Conservation (phyloP, 139 green algal genomes). For the Picochlorum sp. region DNA sequence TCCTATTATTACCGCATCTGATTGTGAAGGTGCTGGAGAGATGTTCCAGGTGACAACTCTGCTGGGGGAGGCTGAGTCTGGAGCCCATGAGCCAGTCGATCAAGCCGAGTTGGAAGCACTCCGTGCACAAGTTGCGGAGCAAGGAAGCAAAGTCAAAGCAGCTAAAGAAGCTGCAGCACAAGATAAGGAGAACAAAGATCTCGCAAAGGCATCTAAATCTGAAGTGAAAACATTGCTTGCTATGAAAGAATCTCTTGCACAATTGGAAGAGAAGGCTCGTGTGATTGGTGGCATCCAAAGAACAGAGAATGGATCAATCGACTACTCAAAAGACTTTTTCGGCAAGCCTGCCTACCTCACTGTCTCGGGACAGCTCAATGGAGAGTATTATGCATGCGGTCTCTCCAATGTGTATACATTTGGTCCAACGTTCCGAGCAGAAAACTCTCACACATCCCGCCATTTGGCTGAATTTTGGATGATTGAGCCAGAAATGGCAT, state of each 20-base stretch:
- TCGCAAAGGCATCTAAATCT: slow-evolving; percentile 17
- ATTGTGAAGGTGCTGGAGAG: slow-evolving; percentile 97
- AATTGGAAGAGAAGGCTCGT: slow-evolving; percentile 41
- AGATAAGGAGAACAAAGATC: slow-evolving; percentile 16
- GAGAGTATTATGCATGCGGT: slow-evolving; percentile 80
- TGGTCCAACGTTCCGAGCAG: slow-evolving; percentile 87
- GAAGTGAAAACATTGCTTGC: slow-evolving; percentile 39
- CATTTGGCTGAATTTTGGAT: slow-evolving; percentile 99
- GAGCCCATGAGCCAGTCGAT: slow-evolving; percentile 11
- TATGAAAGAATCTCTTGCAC: slow-evolving; percentile 59
- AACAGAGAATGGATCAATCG: slow-evolving; percentile 43
- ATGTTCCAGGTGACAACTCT: slow-evolving; percentile 96
- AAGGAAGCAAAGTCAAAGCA: slow-evolving; percentile 63
- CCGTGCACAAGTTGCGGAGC: slow-evolving; percentile 26
- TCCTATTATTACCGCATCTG: slow-evolving; percentile 87
- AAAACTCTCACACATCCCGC: slow-evolving; percentile 85
- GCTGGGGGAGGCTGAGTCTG: slow-evolving; percentile 30
- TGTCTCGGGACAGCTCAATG: slow-evolving; percentile 86
- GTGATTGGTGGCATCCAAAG: slow-evolving; percentile 35
- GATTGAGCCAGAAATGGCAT: slow-evolving; percentile 98
- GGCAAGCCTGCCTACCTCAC: slow-evolving; percentile 81
- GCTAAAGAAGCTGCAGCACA: slow-evolving; percentile 52
- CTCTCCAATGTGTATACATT: slow-evolving; percentile 92
- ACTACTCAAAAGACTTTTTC: slow-evolving; percentile 97
- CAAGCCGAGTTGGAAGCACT: slow-evolving; percentile 41